A percentile compares a stretch with the other conserved stretches of the same genome.
phyloP scores from a whole-genome alignment of 768 basidiomycete species.

The Pisolithus tinctorius region DNA sequence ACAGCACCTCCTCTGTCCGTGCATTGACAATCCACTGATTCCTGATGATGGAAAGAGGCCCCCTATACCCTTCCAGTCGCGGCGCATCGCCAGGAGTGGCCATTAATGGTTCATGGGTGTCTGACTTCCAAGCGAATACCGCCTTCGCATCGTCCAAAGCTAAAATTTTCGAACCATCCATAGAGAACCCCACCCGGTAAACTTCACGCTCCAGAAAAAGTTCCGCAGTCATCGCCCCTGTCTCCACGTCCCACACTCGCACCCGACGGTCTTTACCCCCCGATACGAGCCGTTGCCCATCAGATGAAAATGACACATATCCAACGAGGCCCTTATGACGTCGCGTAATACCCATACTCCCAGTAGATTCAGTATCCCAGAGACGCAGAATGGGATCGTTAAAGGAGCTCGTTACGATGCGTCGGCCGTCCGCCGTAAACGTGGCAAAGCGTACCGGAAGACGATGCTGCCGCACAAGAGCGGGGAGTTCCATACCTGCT shows the following conservation, averaged over 20 bases:
- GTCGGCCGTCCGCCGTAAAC: slow-evolving; percentile 23
- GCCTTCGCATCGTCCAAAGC: slow-evolving; percentile 16
- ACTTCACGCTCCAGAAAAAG: slow-evolving; percentile 16
- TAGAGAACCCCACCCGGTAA: slow-evolving; percentile 18
- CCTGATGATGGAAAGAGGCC: slow-evolving; percentile 9
- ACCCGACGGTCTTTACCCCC: slow-evolving; percentile 25
- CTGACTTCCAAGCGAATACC: slow-evolving; percentile 23
- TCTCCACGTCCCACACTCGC: slow-evolving; percentile 23
- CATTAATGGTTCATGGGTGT: slow-evolving; percentile 12
- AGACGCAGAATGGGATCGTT: slow-evolving; percentile 22
- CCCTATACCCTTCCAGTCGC: not conserved
- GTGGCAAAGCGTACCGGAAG: slow-evolving; percentile 17
- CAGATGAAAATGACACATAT: slow-evolving; percentile 21
- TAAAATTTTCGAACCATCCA: slow-evolving; percentile 12
- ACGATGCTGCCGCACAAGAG: slow-evolving; percentile 23
- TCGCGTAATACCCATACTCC: slow-evolving; percentile 17
- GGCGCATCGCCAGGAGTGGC: slow-evolving; percentile 19
- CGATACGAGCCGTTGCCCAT: slow-evolving; percentile 23
- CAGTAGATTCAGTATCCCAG: slow-evolving; percentile 25
- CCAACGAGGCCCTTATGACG: slow-evolving; percentile 24
- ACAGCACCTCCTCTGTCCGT: slow-evolving; percentile 8
- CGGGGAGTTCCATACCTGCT: slow-evolving; percentile 13
- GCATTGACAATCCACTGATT: slow-evolving; percentile 21
- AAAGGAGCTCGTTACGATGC: slow-evolving; percentile 21
- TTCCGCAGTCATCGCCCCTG: slow-evolving; percentile 12